phyloP scores from a whole-genome alignment of 768 basidiomycete genomes.

The Butyriboletus loyo region DNA sequence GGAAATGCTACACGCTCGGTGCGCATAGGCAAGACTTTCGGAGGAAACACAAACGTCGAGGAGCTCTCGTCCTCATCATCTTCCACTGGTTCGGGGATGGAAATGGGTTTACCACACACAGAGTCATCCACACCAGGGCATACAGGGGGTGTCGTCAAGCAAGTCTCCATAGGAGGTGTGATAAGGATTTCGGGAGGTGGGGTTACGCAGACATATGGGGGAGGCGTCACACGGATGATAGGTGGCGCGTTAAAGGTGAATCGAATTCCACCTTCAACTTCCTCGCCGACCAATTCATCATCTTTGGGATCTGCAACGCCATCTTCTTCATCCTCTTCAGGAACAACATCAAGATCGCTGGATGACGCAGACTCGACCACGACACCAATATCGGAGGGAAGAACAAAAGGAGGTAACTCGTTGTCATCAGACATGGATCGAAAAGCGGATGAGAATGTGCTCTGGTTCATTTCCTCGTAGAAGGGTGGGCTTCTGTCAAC shows the following conservation, averaged over 20 bases:
- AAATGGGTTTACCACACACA: slow-evolving; percentile 1
- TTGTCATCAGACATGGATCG: slow-evolving; percentile 47
- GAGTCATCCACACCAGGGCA: slow-evolving; percentile 2
- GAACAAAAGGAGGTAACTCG: slow-evolving; percentile 45
- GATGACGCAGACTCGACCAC: slow-evolving; percentile 32
- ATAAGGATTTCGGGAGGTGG: slow-evolving; percentile 27
- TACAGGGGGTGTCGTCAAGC: slow-evolving; percentile 19
- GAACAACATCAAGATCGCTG: slow-evolving; percentile 37
- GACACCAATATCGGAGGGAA: slow-evolving; percentile 46
- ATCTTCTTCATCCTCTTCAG: slow-evolving; percentile 39
- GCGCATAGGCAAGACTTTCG: slow-evolving; percentile 2
- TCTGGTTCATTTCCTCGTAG: slow-evolving; percentile 54
- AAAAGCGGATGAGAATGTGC: slow-evolving; percentile 54
- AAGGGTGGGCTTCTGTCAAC: slow-evolving; percentile 48
- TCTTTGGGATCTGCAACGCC: slow-evolving; percentile 33
- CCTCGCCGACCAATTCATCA: slow-evolving; percentile 56
- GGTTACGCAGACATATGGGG: slow-evolving; percentile 22
- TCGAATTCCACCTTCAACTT: slow-evolving; percentile 63
- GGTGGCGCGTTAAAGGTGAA: slow-evolving; percentile 71
- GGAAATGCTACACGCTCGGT: slow-evolving; percentile 7
- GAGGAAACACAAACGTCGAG: slow-evolving; percentile 24
- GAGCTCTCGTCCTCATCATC: slow-evolving; percentile 24
- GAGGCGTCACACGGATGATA: slow-evolving; percentile 26
- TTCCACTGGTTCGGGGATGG: slow-evolving; percentile 13
- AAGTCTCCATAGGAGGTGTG: slow-evolving; percentile 18